A percentile compares a stretch with the other conserved stretches of the same genome.
Conservation (phyloP, 257 asterid genomes). For the Primulina tabacum region DNA sequence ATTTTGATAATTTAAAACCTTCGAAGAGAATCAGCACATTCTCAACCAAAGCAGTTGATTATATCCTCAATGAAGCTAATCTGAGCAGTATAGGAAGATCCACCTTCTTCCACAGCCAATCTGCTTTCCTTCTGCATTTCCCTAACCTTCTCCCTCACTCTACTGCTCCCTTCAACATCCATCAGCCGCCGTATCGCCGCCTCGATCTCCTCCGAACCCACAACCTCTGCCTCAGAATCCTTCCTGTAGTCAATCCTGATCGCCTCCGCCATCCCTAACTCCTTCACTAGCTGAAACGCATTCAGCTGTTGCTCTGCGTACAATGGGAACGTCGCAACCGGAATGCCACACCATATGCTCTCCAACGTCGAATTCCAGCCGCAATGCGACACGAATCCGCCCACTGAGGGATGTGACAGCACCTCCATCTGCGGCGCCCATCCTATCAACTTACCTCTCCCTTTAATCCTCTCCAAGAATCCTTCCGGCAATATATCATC, state of each 20-base stretch:
- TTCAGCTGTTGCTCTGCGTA: not conserved
- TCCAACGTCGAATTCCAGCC: slow-evolving; percentile 1
- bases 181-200: not conserved
- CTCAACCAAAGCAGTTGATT: no score
- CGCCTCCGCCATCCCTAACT: not conserved
- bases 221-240: not conserved
- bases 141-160: not conserved
- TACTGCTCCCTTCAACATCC: not conserved
- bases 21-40: no score
- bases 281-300: not conserved
- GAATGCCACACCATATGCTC: not conserved
- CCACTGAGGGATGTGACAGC: slow-evolving; percentile 18
- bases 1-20: no score
- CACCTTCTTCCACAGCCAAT: no score
- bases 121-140: no score
- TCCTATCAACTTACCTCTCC: slow-evolving; percentile 12
- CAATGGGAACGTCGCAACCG: not conserved
- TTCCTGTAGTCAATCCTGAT: no score
- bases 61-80: no score
- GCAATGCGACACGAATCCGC: slow-evolving; percentile 20
- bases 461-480: slow-evolving; percentile 1
- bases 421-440: slow-evolving; percentile 21
- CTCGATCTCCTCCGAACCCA: not conserved
- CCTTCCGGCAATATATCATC: slow-evolving; percentile 14
- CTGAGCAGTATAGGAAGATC: no score